These are phyloP conservation scores for Yamadazyma conglobata DNA, from an alignment of 1,139 yeast species.

Conservation along the genomic window DNA sequence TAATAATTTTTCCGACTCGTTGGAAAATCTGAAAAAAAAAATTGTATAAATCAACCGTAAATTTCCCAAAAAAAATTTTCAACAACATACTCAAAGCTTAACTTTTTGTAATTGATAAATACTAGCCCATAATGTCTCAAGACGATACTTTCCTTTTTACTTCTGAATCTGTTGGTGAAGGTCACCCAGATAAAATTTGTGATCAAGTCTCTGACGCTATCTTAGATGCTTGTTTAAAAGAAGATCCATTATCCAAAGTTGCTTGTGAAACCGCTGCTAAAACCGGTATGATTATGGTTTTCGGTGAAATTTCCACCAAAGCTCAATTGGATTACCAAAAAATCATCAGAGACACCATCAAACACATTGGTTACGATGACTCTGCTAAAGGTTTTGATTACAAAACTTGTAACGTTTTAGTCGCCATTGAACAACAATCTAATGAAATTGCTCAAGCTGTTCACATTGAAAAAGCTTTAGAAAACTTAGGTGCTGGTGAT, in stretches of 20 bases:
- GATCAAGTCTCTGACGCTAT: slow-evolving; percentile 99
- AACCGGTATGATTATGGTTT: slow-evolving; percentile 98
- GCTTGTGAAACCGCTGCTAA: slow-evolving; percentile 99
- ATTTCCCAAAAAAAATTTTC: slow-evolving; percentile 9
- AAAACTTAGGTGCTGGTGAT: slow-evolving; percentile 99
- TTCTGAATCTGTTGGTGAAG: slow-evolving; percentile 98
- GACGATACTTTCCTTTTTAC: slow-evolving; percentile 68
- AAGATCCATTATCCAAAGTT: slow-evolving; percentile 96
- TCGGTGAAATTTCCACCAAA: slow-evolving; percentile 98
- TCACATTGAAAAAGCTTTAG: slow-evolving; percentile 94
- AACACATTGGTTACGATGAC: slow-evolving; percentile 96
- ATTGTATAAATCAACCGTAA: slow-evolving; percentile 8
- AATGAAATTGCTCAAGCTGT: slow-evolving; percentile 99
- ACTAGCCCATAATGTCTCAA: slow-evolving; percentile 10
- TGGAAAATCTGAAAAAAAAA: slow-evolving; percentile 2
- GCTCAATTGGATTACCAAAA: slow-evolving; percentile 95
- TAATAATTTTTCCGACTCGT: slow-evolving; percentile 3
- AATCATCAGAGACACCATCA: slow-evolving; percentile 95
- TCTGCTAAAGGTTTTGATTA: slow-evolving; percentile 97
- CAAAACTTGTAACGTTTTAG: slow-evolving; percentile 98
- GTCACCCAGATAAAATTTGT: slow-evolving; percentile 99
- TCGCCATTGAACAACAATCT: slow-evolving; percentile 98
- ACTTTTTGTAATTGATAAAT: background rate
- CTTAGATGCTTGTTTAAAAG: slow-evolving; percentile 93
- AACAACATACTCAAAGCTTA: slow-evolving; percentile 1